phyloP scores from a whole-genome alignment of 1,139 yeast genomes.

The Geotrichum macrosporum region DNA sequence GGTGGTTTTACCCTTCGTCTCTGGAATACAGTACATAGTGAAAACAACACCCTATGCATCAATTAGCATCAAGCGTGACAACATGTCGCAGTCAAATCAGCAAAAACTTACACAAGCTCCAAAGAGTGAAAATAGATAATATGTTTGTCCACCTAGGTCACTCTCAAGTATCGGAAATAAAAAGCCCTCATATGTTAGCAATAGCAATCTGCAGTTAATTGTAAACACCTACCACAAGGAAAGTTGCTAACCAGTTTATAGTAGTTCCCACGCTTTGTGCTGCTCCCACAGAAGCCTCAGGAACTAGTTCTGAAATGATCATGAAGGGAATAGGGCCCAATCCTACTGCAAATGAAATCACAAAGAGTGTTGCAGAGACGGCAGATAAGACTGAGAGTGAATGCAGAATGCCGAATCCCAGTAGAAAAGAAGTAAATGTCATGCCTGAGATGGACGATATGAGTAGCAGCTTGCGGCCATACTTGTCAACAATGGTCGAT shows the following conservation, averaged over 20 bases:
- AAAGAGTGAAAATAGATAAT: constrained; percentile 57
- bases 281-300: constrained; percentile 67
- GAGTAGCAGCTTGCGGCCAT: constrained; percentile 74
- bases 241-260: constrained; percentile 88
- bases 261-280: constrained; percentile 94
- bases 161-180: constrained; percentile 69
- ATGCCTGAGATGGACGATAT: constrained; percentile 62
- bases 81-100: too few relatives aligned
- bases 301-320: constrained; percentile 83
- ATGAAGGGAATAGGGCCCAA: constrained; percentile 93
- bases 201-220: neutral
- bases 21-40: constrained; percentile 57
- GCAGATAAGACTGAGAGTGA: constrained; percentile 54
- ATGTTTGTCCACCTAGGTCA: constrained; percentile 72
- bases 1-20: constrained; percentile 59
- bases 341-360: constrained; percentile 83
- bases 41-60: constrained; percentile 49
- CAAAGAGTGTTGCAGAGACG: constrained; percentile 64
- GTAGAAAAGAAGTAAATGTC: constrained; percentile 58
- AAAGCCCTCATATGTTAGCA: too few relatives aligned
- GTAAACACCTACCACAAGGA: constrained; percentile 40
- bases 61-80: too few relatives aligned
- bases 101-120: constrained; percentile 10
- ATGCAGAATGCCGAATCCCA: constrained; percentile 61
- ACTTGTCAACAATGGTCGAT: constrained; percentile 65